phyloP scores from a whole-genome alignment of 495 filamentous ascomycete species.

The Penicillium arizonense region DNA sequence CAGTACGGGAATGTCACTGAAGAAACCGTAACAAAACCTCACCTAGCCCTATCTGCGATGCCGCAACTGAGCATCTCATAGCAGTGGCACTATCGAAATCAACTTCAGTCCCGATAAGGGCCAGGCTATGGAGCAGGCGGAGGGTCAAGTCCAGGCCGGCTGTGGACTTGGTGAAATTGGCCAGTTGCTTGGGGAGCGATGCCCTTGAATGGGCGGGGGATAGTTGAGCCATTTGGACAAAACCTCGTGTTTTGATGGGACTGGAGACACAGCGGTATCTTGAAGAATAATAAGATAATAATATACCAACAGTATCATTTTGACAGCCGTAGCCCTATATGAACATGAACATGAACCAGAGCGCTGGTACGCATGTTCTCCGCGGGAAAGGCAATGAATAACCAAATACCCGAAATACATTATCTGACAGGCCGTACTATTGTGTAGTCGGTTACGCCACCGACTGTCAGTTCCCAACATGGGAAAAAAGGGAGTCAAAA shows the following conservation, averaged over 20 bases:
- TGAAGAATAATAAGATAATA: not conserved
- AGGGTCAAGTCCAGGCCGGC: slow-evolving; percentile 17
- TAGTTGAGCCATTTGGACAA: slow-evolving; percentile 5
- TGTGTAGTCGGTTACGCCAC: too few species aligned
- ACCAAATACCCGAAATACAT: too few species aligned
- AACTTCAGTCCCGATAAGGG: slow-evolving; percentile 5
- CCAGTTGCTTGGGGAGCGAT: slow-evolving; percentile 14
- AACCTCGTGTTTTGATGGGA: not conserved
- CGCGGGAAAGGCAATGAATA: too few species aligned
- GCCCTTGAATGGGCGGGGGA: not conserved
- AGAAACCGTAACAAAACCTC: not conserved
- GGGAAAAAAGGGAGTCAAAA: too few species aligned
- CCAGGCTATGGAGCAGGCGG: slow-evolving; percentile 10
- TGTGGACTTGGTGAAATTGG: slow-evolving; percentile 17
- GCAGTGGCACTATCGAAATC: not conserved
- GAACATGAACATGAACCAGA: too few species aligned
- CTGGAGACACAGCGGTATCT: not conserved
- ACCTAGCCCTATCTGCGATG: slow-evolving; percentile 15
- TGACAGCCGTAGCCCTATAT: too few species aligned
- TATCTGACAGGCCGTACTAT: too few species aligned
- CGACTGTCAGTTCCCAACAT: too few species aligned
- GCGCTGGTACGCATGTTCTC: too few species aligned
- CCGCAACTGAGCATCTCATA: slow-evolving; percentile 13
- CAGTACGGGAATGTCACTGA: not conserved
- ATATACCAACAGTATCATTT: too few species aligned